These are phyloP conservation scores for Plasmodium malariae DNA, from an alignment of 169 alveolate genomes.

Conservation along the genomic window DNA sequence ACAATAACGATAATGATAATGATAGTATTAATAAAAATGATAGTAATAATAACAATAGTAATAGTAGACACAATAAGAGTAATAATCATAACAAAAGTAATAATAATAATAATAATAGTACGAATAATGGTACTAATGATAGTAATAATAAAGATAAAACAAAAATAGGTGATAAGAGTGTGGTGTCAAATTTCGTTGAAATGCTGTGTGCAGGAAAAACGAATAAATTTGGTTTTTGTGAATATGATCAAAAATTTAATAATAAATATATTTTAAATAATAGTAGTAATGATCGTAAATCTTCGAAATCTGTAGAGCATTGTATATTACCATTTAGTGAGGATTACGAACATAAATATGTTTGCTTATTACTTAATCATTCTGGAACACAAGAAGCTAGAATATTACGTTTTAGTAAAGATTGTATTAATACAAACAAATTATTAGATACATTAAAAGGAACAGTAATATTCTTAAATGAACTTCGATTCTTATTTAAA, in stretches of 20 bases:
- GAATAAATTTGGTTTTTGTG: slow-evolving; percentile 71
- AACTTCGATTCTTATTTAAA: slow-evolving; percentile 49
- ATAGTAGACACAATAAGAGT: slow-evolving; percentile 5
- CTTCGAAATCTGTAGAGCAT: slow-evolving; percentile 33
- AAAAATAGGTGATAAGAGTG: slow-evolving; percentile 28
- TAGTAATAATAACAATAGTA: neutral
- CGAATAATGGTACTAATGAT: neutral
- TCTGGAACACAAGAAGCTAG: slow-evolving; percentile 55
- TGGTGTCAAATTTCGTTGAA: slow-evolving; percentile 67
- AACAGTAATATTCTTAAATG: slow-evolving; percentile 62
- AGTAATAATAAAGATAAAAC: neutral
- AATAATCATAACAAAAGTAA: neutral
- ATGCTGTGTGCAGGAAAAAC: slow-evolving; percentile 72
- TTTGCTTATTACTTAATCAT: slow-evolving; percentile 34
- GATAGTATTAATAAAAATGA: slow-evolving; percentile 4
- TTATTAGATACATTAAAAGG: slow-evolving; percentile 70
- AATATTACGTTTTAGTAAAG: slow-evolving; percentile 59
- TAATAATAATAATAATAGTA: neutral
- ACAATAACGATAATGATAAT: neutral
- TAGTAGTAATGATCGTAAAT: slow-evolving; percentile 35
- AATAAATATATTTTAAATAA: slow-evolving; percentile 53
- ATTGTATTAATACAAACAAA: slow-evolving; percentile 57
- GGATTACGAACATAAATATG: slow-evolving; percentile 37
- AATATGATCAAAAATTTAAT: slow-evolving; percentile 72
- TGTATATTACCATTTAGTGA: slow-evolving; percentile 61